Base-by-base conservation (phyloP, 352 stramenopile species). In the Phytopythium chamaehyphon region DNA sequence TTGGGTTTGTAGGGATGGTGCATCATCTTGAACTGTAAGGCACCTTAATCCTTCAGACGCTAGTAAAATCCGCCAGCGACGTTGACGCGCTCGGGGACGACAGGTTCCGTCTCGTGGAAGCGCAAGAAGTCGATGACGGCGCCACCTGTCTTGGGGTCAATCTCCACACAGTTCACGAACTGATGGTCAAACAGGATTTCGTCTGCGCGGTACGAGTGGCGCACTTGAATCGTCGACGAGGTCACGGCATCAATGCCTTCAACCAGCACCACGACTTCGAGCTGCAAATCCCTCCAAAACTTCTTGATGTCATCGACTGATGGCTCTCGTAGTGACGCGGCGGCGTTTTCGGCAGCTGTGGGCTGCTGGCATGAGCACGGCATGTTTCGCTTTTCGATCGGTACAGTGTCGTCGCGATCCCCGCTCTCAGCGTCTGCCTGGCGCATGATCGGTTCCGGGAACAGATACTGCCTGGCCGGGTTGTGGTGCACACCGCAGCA, bases 231-330 rank as follows among this genome's bases (percentile, higher is more conserved):
- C 28, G 90, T 96, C 43, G 88, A 76, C n/a, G 87, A 96, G 19
- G 95, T 98, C 28, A 98, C 78, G 23, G 95, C 90, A 53, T 98
- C 95, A 23, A 96, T 98, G 23, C 95, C 95, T 73, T 99, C 95
- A 2, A 98, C 76, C 33, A 98, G 71, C 31, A 98, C 91, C n/a
- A 99, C 84, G 46, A 99, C 83, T 74, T 99, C 96, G 33, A 97
- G 59, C 66, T 98, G 49, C 10, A 69, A 88, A 33, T 93, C 82
- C 12, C 56, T 62, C 79, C 82, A 93, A 55, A 82, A 89, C 40
- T 77, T 64, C 62, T 83, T 76, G 45, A 90, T 87, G n/a, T 79
- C 67, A 14, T 83, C 64, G 8, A 83, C 46, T 5, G 55, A 57
- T 1, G 55, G 62, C 6, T 73, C 55, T 24, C 84, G 62, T 9